phyloP scores from a whole-genome alignment of 805 yeast genomes.

The Limtongia smithiae region DNA sequence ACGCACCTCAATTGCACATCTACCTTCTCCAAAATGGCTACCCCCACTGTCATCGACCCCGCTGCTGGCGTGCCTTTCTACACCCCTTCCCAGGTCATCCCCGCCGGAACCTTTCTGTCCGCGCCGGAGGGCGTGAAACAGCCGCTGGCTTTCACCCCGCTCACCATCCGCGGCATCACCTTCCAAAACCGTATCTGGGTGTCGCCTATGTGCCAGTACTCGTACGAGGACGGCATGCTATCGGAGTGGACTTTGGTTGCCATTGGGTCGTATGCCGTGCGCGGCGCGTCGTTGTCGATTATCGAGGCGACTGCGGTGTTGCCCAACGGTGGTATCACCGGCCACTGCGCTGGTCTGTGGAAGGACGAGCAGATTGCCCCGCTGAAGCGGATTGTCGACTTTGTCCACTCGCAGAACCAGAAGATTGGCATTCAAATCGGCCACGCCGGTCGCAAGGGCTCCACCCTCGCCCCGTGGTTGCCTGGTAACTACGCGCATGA shows the following conservation, averaged over 20 bases:
- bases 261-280: conserved; percentile 46
- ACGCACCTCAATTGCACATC: no score
- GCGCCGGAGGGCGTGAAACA: conserved; percentile 16
- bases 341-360: conserved; percentile 51
- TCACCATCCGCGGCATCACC: conserved; percentile 41
- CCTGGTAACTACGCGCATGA: conserved; percentile 20
- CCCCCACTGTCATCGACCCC: neutral
- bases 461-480: conserved; percentile 37
- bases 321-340: conserved; percentile 44
- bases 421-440: conserved; percentile 52
- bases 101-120: conserved; percentile 39
- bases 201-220: conserved; percentile 44
- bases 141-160: conserved; percentile 42
- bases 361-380: conserved; percentile 47
- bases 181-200: conserved; percentile 50
- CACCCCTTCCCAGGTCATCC: conserved; percentile 37
- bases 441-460: conserved; percentile 54
- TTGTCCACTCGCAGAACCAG: conserved; percentile 43
- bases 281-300: conserved; percentile 51
- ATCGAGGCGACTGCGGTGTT: conserved; percentile 47
- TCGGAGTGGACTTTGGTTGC: conserved; percentile 50
- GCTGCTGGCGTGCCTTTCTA: conserved; percentile 18
- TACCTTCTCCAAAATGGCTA: neutral
- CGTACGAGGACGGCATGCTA: conserved; percentile 43
- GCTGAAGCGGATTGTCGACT: conserved; percentile 43